A percentile compares a stretch with the other conserved stretches of the same genome.
phyloP scores from a whole-genome alignment of 352 stramenopile genomes.

The Phytophthora foliorum region DNA sequence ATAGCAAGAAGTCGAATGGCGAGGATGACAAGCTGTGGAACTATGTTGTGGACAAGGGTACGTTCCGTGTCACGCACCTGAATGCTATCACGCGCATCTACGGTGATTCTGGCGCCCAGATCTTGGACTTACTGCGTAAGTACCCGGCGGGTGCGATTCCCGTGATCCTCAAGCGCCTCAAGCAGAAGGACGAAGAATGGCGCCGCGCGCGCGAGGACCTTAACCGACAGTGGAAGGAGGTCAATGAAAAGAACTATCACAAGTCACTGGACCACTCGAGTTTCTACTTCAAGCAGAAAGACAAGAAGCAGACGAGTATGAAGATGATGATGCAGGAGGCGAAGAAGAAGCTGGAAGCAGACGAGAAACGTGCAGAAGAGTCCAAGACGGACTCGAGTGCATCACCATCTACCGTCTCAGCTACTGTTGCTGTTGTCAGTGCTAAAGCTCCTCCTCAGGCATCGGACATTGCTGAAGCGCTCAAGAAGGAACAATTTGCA shows the following conservation, averaged over 20 bases:
- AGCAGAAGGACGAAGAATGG: slow-evolving; percentile 99
- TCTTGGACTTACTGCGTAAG: slow-evolving; percentile 95
- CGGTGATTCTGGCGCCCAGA: slow-evolving; percentile 92
- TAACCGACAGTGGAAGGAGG: slow-evolving; percentile 98
- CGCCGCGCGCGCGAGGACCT: slow-evolving; percentile 91
- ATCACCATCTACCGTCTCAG: slow-evolving; percentile 40
- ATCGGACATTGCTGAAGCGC: slow-evolving; percentile 66
- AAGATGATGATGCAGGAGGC: slow-evolving; percentile 94
- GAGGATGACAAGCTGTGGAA: slow-evolving; percentile 86
- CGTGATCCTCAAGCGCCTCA: slow-evolving; percentile 97
- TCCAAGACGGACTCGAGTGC: slow-evolving; percentile 33
- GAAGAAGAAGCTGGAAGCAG: slow-evolving; percentile 84
- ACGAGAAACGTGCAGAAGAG: slow-evolving; percentile 56
- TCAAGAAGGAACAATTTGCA: slow-evolving; percentile 66
- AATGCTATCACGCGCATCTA: slow-evolving; percentile 99
- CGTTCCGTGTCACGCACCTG: slow-evolving; percentile 96
- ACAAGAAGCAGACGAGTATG: slow-evolving; percentile 98
- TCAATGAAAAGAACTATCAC: slow-evolving; percentile 99
- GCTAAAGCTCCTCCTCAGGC: slow-evolving; percentile 55
- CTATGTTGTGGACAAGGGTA: slow-evolving; percentile 95
- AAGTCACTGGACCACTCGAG: slow-evolving; percentile 99
- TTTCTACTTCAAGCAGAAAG: slow-evolving; percentile 99
- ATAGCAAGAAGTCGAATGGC: slow-evolving; percentile 64
- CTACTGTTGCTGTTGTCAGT: slow-evolving; percentile 25
- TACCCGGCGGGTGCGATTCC: slow-evolving; percentile 98